Conservation (phyloP, 176 grass and related monocot genomes). For the Secale cereale region DNA sequence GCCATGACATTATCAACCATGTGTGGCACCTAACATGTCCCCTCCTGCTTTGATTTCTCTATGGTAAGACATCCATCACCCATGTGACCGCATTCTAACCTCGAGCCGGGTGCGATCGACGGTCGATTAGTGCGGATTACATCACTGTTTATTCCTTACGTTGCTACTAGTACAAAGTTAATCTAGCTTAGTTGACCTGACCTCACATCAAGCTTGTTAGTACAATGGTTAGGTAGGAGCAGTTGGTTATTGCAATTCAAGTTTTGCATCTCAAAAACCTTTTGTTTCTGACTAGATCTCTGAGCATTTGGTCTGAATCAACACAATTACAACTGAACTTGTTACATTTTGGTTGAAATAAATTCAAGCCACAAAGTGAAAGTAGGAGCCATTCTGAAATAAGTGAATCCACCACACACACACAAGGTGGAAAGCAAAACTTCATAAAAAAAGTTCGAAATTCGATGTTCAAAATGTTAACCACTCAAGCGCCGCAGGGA, state of each 20-base stretch:
- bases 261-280: background rate
- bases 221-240: background rate
- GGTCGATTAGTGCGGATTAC: conserved; percentile 10
- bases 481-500: background rate
- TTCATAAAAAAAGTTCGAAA: background rate
- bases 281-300: background rate
- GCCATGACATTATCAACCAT: conserved; percentile 57
- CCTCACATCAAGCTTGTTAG: conserved; percentile 6
- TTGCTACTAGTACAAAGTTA: conserved; percentile 5
- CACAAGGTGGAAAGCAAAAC: background rate
- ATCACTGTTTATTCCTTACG: background rate
- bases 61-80: conserved; percentile 27
- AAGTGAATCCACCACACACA: background rate
- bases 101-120: background rate
- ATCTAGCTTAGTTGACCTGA: conserved; percentile 30
- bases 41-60: conserved; percentile 24
- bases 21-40: conserved; percentile 62
- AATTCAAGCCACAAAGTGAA: background rate
- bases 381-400: background rate
- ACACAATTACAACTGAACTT: background rate
- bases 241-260: background rate
- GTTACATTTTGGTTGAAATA: background rate
- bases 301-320: background rate
- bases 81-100: conserved; percentile 71
- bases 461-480: conserved; percentile 23